phyloP scores from a whole-genome alignment of 257 asterid species.

The Gynochthodes officinalis region DNA sequence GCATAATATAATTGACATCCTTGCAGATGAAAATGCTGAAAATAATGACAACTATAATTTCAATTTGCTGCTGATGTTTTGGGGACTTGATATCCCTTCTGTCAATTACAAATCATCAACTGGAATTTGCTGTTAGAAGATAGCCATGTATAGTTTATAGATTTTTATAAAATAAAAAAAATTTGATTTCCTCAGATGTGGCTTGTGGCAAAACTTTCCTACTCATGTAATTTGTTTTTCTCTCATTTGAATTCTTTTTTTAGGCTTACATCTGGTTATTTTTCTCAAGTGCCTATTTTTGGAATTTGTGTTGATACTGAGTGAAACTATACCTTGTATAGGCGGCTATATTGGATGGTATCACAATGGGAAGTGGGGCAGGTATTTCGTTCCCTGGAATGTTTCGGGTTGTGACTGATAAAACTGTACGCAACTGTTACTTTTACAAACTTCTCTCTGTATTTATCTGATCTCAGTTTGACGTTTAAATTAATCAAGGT shows the following conservation, averaged over 20 bases:
- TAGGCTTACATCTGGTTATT: not conserved
- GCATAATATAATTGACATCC: not conserved
- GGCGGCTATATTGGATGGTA: constrained; percentile 96
- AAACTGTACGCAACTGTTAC: constrained; percentile 76
- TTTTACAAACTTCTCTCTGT: constrained; percentile 4
- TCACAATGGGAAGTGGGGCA: constrained; percentile 94
- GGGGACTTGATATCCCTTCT: not conserved
- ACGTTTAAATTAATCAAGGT: not conserved
- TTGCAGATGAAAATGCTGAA: not conserved
- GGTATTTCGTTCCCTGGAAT: constrained; percentile 96
- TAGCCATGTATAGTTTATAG: not conserved
- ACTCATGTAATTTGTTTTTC: not conserved
- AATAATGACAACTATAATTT: not conserved
- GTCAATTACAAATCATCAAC: not conserved
- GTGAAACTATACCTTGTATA: constrained; percentile 25
- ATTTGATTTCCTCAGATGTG: not conserved
- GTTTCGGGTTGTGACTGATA: constrained; percentile 92
- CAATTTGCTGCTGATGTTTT: not conserved
- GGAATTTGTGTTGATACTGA: constrained; percentile 11
- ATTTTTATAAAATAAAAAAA: not conserved
- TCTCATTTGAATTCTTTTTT: not conserved
- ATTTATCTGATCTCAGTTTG: constrained; percentile 7
- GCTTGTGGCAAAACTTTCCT: not conserved
- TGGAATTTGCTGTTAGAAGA: not conserved
- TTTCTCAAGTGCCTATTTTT: constrained; percentile 9